Evolutionary conservation across 768 basidiomycete genomes (phyloP).

Genomic region (Clathrus columnatus): DNA sequence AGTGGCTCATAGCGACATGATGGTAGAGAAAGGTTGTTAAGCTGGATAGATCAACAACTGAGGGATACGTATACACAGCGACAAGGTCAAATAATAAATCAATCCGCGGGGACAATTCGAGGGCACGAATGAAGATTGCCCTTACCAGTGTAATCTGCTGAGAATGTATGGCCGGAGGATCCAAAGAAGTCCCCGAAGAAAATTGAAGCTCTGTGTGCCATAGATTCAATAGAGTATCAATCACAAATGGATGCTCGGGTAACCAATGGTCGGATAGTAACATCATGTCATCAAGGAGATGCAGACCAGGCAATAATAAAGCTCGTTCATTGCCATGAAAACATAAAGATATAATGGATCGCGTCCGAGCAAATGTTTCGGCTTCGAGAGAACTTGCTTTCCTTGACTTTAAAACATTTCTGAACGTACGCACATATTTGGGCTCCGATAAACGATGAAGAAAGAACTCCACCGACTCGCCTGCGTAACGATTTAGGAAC

Average conservation of each 20-base stretch:
- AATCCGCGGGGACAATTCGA: constrained; percentile 65
- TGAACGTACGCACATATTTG: constrained; percentile 71
- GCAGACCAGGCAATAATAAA: constrained; percentile 59
- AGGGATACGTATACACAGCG: constrained; percentile 66
- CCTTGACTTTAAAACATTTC: constrained; percentile 72
- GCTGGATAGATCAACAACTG: constrained; percentile 72
- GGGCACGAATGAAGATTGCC: constrained; percentile 65
- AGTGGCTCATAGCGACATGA: constrained; percentile 69
- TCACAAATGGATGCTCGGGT: constrained; percentile 50
- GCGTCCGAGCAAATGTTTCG: constrained; percentile 55
- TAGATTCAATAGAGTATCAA: constrained; percentile 62
- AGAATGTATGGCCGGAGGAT: constrained; percentile 8
- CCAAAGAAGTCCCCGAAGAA: background rate
- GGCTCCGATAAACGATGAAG: constrained; percentile 69
- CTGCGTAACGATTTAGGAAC: constrained; percentile 86
- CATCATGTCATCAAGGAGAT: constrained; percentile 70
- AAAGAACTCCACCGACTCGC: constrained; percentile 80
- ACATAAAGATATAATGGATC: constrained; percentile 41
- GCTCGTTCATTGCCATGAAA: constrained; percentile 41
- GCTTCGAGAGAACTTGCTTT: constrained; percentile 66
- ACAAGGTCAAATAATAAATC: constrained; percentile 87
- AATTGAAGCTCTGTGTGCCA: constrained; percentile 50
- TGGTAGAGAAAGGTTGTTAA: constrained; percentile 79
- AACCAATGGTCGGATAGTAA: constrained; percentile 64
- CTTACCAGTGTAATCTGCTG: constrained; percentile 60